phyloP scores from a whole-genome alignment of 1,284 basidiomycete genomes.

The Ceratobasidium sp. region DNA sequence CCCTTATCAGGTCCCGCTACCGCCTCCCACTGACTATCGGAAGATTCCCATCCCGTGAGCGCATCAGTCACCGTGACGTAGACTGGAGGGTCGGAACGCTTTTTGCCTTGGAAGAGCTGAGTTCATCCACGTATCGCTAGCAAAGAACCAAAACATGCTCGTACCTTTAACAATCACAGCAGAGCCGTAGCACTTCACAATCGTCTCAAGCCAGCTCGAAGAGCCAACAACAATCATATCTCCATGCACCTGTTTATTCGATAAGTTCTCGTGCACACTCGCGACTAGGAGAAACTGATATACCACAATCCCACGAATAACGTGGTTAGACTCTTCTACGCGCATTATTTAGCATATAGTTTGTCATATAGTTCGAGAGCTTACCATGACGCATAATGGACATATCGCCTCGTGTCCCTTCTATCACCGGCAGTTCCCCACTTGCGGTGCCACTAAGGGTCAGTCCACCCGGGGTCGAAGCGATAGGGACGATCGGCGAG shows the following conservation, averaged over 20 bases:
- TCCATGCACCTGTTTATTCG: background rate
- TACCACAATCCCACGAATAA: no score
- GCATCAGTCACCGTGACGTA: no score
- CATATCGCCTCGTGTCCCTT: background rate
- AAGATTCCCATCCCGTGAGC: no score
- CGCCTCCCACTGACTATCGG: no score
- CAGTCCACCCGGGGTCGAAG: background rate
- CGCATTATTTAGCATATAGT: no score
- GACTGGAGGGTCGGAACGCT: no score
- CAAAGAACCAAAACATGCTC: background rate
- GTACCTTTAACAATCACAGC: background rate
- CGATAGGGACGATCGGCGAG: background rate
- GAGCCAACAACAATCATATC: background rate
- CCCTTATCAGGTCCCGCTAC: no score
- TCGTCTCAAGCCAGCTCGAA: background rate
- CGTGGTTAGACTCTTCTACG: no score
- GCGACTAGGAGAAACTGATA: no score
- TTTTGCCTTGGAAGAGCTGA: no score
- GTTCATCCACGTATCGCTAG: background rate
- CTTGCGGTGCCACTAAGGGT: background rate
- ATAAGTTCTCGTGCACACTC: no score
- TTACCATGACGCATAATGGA: background rate
- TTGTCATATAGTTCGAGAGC: no score
- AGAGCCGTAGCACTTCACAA: conserved; percentile 6
- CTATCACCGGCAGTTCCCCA: background rate